Evolutionary conservation across 495 filamentous ascomycete genomes (phyloP), one percentile per base, ranked within the genome.

Genomic region (Hypoxylon subgilvum): DNA sequence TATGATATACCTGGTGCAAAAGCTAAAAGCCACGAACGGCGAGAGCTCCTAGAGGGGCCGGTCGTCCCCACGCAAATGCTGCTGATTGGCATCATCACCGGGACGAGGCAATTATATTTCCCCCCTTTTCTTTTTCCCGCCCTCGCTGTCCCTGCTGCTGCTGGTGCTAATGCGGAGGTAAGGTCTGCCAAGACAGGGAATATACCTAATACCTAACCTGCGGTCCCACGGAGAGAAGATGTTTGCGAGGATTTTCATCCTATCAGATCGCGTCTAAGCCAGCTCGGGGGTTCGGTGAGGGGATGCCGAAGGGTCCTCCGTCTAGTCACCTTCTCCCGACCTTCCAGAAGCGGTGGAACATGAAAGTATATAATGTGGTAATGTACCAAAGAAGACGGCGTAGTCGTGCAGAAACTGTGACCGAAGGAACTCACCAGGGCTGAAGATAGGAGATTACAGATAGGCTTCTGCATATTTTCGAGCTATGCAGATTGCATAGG

Each of bases 261-360:
- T 64, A 64, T 64, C 53, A 58, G 36, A 43, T 56, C 17, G 40
- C 50, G 34, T 28, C 52, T 61, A 63, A 41, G 45, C 55, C 63
- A 60, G 59, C 66, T 66, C 66, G 66, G 66, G 63, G 57, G 59
- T 66, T 69, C 66, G 66, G 66, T 69, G 66, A 69, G 65, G 66
- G 47, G 52, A 59, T 67, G 66, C 66, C 66, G 66, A 69, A 47
- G 44, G 50, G 13, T 30, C 48, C 56, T 65, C 61, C 61, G 44
- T 51, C 56, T 60, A 67, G 60, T 69, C 55, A 63, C 52, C 56
- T 69, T 69, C 66, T 63, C 67, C 66, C 55, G 66, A 69, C 66
- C 66, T 69, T 69, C 66, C 66, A 69, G 66, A 69, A 69, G 59
- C 44, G 58, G 66, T 45, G 50, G 54, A 39, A 61, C 45, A 52